Base-by-base conservation (phyloP, 2,329 filamentous ascomycete species). In the Lasiodiplodia gonubiensis region DNA sequence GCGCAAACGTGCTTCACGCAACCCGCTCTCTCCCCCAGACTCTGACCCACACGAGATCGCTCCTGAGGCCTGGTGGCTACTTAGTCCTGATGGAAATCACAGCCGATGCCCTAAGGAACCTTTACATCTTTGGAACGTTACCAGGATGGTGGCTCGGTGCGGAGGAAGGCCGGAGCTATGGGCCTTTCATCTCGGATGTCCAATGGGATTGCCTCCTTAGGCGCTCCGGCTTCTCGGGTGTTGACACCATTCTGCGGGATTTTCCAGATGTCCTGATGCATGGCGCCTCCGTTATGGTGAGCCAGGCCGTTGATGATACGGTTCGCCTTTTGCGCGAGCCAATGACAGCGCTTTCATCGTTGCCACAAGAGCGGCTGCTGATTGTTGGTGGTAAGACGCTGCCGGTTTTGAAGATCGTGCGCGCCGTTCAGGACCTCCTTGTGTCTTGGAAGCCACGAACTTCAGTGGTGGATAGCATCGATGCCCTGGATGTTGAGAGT, bases 141-240 rank as follows among this genome's bases (percentile, higher is more conserved):
- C 71, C 74, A 3, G 77, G 73, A 2, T 81, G 79, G 80, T 80
- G 79, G 79, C 37, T 67, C 5, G 73, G 73, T 12, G 69, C 48
- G 0, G 72, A 76, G 1, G 77, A 78, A 54, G 77, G 76, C 0
- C 70, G 75, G 30, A n/a, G 4, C 14, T 27, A 6, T 2, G 73
- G 71, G 6, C 79, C 80, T 4, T n/a, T 10, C 23, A 21, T 59
- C 35, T 49, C 37, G 16, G 18, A 21, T 10, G 51, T 59, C 1
- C 16, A 66, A 27, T 66, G 64, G 64, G 35, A 66, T 23, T 35
- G 30, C 4, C 25, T 66, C 14, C 18, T 66, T 2, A 25, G 21
- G 18, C 18, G 52, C 18, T 23, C 52, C 2, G 64, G 64, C 2
- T 66, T 66, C 37, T 48, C 52, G 0, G 64, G 64, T 6, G 52